These are phyloP conservation scores for Colletotrichum aenigma DNA, from an alignment of 2,329 filamentous ascomycete species.

Conservation along the genomic window DNA sequence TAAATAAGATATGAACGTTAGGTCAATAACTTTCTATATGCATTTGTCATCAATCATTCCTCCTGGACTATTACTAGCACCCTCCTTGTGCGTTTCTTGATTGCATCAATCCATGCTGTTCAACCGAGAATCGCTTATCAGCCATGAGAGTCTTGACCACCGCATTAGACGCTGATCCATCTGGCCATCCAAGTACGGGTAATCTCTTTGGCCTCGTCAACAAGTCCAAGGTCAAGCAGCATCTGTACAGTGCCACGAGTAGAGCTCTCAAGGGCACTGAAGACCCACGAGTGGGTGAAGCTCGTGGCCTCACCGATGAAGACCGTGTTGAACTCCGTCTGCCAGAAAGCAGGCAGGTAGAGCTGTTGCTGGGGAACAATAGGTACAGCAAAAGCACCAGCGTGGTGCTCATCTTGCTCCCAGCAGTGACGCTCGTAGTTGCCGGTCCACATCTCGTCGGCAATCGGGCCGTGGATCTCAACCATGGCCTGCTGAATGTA, in stretches of 20 bases:
- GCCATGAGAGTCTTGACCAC: background rate
- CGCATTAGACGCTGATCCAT: constrained; percentile 44
- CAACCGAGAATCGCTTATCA: background rate
- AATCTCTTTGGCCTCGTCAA: constrained; percentile 65
- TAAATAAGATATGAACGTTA: background rate
- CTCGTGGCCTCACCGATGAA: constrained; percentile 40
- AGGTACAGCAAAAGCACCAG: constrained; percentile 59
- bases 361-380: constrained; percentile 60
- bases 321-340: constrained; percentile 54
- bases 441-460: constrained; percentile 58
- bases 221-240: constrained; percentile 57
- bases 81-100: background rate
- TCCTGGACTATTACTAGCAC: background rate
- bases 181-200: constrained; percentile 64
- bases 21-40: background rate
- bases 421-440: constrained; percentile 63
- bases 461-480: constrained; percentile 51
- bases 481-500: constrained; percentile 59
- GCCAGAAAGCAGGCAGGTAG: constrained; percentile 64
- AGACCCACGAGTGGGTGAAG: constrained; percentile 63
- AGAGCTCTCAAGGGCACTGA: constrained; percentile 56
- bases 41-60: background rate
- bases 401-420: constrained; percentile 59
- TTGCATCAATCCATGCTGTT: background rate
- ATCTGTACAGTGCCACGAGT: constrained; percentile 60